These are phyloP conservation scores for Acanthamoeba lenticulata DNA, from an alignment of 208 protist species.

Conservation along the genomic window DNA sequence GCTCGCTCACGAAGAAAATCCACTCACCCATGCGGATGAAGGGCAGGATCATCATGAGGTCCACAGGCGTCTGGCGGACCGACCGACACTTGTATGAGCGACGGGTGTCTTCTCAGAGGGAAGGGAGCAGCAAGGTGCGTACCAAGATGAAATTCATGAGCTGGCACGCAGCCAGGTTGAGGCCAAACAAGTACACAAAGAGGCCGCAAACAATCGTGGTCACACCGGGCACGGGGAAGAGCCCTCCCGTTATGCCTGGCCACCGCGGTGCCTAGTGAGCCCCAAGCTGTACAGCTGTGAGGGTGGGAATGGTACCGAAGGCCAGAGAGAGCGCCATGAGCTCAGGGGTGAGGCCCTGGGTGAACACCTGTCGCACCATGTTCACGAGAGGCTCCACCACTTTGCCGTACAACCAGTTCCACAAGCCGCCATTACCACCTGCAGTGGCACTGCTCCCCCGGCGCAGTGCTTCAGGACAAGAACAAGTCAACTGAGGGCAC, in stretches of 20 bases:
- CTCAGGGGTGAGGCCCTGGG: slow-evolving; percentile 43
- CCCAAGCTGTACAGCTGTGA: neutral
- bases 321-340: slow-evolving; percentile 38
- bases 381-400: neutral
- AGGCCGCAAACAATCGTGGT: slow-evolving; percentile 33
- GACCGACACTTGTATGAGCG: neutral
- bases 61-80: neutral
- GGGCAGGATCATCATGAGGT: slow-evolving; percentile 61
- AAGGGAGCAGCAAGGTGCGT: neutral
- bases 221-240: slow-evolving; percentile 47
- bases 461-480: neutral
- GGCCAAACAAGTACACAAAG: slow-evolving; percentile 45
- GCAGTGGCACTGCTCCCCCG: neutral
- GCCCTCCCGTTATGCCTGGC: slow-evolving; percentile 26
- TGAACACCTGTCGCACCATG: slow-evolving; percentile 33
- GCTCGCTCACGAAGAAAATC: slow-evolving; percentile 54
- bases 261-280: neutral
- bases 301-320: neutral
- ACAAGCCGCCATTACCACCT: neutral
- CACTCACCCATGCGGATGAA: slow-evolving; percentile 65
- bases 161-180: slow-evolving; percentile 60
- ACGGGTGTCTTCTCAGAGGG: neutral
- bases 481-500: neutral
- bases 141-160: slow-evolving; percentile 53
- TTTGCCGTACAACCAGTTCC: neutral